These are phyloP conservation scores for Trichoderma gracile DNA, from an alignment of 2,329 filamentous ascomycete genomes.

Conservation along the genomic window DNA sequence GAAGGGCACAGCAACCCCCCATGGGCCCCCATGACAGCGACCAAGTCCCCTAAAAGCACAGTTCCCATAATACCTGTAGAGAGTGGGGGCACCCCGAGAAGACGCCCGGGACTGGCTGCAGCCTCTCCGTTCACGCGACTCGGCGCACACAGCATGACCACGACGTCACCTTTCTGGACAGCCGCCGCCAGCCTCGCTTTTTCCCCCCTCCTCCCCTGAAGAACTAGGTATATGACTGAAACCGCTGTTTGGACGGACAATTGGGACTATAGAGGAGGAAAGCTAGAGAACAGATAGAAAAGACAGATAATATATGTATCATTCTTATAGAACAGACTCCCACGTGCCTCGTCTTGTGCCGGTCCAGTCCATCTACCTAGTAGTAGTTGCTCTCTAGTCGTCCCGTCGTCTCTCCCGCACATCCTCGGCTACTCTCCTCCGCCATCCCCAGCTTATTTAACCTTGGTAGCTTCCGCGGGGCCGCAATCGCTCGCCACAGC, in stretches of 20 bases:
- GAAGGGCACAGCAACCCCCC: neutral
- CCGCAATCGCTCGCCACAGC: conserved; percentile 28
- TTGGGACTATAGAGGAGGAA: too few relatives aligned
- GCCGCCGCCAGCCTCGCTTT: neutral
- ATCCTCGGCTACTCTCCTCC: conserved; percentile 22
- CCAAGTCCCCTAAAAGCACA: neutral
- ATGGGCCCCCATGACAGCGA: neutral
- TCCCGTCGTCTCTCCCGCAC: conserved; percentile 12
- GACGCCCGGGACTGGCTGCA: too few relatives aligned
- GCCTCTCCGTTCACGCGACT: conserved; percentile 6
- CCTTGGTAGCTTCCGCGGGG: conserved; percentile 28
- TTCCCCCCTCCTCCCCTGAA: neutral
- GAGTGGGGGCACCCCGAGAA: neutral
- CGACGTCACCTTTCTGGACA: neutral
- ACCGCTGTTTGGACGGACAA: too few relatives aligned
- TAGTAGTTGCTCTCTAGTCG: too few relatives aligned
- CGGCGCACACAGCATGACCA: neutral
- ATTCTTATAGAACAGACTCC: neutral
- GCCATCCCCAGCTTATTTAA: conserved; percentile 10
- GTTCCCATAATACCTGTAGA: too few relatives aligned
- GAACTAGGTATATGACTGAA: too few relatives aligned
- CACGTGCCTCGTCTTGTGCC: neutral
- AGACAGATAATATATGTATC: too few relatives aligned
- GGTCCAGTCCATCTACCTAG: neutral
- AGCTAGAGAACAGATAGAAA: too few relatives aligned